These are phyloP conservation scores for Penicillium sp. DNA, from an alignment of 2,329 filamentous ascomycete species.

Conservation along the genomic window DNA sequence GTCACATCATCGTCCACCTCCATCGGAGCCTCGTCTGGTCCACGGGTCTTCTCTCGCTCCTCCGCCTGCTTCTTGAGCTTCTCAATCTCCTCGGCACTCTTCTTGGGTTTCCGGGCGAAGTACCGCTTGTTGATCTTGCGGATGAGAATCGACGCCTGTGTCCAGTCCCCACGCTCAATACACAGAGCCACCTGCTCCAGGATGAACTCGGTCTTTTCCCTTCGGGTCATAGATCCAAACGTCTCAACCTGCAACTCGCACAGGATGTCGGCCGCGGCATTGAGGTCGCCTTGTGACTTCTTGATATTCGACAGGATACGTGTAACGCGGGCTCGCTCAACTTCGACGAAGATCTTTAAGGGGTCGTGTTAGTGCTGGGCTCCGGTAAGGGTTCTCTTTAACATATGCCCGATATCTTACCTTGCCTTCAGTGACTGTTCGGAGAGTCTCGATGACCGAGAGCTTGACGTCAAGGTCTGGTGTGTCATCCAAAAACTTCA, in stretches of 20 bases:
- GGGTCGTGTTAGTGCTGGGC: slow-evolving; percentile 1
- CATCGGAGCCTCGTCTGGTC: slow-evolving; percentile 73
- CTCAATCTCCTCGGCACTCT: slow-evolving; percentile 83
- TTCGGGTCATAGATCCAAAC: slow-evolving; percentile 94
- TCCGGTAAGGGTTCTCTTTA: background rate
- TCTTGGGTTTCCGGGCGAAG: slow-evolving; percentile 86
- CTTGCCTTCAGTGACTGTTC: slow-evolving; percentile 97
- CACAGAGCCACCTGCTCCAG: slow-evolving; percentile 91
- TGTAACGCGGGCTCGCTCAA: slow-evolving; percentile 93
- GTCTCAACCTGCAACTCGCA: slow-evolving; percentile 99
- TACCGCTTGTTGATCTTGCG: slow-evolving; percentile 97
- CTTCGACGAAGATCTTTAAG: slow-evolving; percentile 89
- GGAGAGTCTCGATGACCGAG: slow-evolving; percentile 88
- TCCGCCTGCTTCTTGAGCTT: slow-evolving; percentile 85
- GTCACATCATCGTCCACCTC: slow-evolving; percentile 87
- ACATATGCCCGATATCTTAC: slow-evolving; percentile 42
- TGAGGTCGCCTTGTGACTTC: slow-evolving; percentile 89
- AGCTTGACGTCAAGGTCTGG: slow-evolving; percentile 86
- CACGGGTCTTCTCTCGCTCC: slow-evolving; percentile 73
- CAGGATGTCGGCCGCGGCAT: slow-evolving; percentile 85
- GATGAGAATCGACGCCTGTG: slow-evolving; percentile 87
- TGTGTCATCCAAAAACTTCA: slow-evolving; percentile 85
- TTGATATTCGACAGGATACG: slow-evolving; percentile 97
- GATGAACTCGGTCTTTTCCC: slow-evolving; percentile 99
- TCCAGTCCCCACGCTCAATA: slow-evolving; percentile 95